phyloP scores from a whole-genome alignment of 306 rosid genomes.

The Corylus avellana region DNA sequence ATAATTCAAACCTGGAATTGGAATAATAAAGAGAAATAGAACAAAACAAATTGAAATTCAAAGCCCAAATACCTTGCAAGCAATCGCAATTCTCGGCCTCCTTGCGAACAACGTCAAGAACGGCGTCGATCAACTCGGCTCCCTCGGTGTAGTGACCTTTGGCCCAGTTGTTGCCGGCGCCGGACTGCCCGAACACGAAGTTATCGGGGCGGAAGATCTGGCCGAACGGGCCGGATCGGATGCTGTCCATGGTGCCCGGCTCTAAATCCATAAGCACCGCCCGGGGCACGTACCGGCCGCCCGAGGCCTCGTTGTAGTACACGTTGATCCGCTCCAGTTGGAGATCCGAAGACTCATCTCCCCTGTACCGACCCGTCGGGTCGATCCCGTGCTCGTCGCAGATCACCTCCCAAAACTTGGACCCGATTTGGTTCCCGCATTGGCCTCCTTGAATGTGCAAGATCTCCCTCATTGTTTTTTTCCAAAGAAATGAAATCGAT shows the following conservation, averaged over 20 bases:
- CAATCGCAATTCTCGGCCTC: slow-evolving; percentile 96
- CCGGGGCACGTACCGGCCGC: slow-evolving; percentile 87
- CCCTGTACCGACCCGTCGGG: slow-evolving; percentile 65
- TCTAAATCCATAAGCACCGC: slow-evolving; percentile 97
- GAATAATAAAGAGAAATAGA: not conserved
- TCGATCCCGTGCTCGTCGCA: slow-evolving; percentile 94
- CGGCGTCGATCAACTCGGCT: slow-evolving; percentile 86
- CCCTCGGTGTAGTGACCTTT: slow-evolving; percentile 95
- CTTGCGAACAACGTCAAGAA: slow-evolving; percentile 88
- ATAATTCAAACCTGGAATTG: not conserved
- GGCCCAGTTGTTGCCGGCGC: slow-evolving; percentile 94
- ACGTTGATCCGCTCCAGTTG: slow-evolving; percentile 89
- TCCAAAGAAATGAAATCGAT: not conserved
- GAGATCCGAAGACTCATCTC: slow-evolving; percentile 51
- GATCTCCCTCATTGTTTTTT: slow-evolving; percentile 72
- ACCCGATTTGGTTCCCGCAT: slow-evolving; percentile 95
- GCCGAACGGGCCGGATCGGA: slow-evolving; percentile 90
- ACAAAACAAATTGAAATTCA: not conserved
- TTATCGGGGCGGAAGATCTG: slow-evolving; percentile 91
- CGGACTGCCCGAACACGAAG: slow-evolving; percentile 91
- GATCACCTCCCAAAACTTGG: slow-evolving; percentile 94
- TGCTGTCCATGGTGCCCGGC: slow-evolving; percentile 94
- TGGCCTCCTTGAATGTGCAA: slow-evolving; percentile 91
- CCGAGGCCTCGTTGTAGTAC: slow-evolving; percentile 87
- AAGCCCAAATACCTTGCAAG: slow-evolving; percentile 61